Conservation (phyloP, 768 basidiomycete species). For the Melanogaster broomeanus region DNA sequence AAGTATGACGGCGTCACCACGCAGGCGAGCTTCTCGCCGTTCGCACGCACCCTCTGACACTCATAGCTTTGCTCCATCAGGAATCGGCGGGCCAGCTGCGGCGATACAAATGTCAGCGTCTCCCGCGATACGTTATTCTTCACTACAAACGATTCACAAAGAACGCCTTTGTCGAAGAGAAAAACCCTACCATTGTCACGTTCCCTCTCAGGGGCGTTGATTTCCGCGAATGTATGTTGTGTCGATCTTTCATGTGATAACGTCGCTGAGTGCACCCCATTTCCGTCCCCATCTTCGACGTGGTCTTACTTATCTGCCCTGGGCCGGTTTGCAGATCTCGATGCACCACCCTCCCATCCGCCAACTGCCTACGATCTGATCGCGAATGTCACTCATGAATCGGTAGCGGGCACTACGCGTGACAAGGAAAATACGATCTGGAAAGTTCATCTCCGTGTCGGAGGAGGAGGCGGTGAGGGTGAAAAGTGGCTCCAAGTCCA, state of each 20-base stretch:
- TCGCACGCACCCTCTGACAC: conserved; percentile 11
- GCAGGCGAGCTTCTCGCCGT: conserved; percentile 55
- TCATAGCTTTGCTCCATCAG: conserved; percentile 39
- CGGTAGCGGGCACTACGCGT: conserved; percentile 92
- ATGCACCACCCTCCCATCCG: conserved; percentile 58
- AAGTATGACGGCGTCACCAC: conserved; percentile 95
- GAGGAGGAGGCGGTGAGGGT: conserved; percentile 72
- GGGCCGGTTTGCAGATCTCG: conserved; percentile 63
- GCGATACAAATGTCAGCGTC: conserved; percentile 84
- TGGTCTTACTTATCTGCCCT: not conserved
- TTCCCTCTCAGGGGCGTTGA: conserved; percentile 94
- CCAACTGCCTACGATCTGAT: conserved; percentile 89
- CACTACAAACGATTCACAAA: conserved; percentile 97
- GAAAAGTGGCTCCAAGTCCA: conserved; percentile 98
- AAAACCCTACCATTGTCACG: conserved; percentile 98
- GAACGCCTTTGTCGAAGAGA: conserved; percentile 96
- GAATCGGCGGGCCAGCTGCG: conserved; percentile 85
- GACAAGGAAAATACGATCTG: conserved; percentile 91
- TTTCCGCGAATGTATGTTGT: conserved; percentile 81
- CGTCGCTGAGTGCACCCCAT: conserved; percentile 18
- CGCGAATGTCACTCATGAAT: conserved; percentile 94
- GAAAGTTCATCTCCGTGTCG: conserved; percentile 86
- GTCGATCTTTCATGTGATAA: conserved; percentile 22
- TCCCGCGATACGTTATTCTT: conserved; percentile 92
- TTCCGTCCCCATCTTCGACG: conserved; percentile 26